phyloP scores from a whole-genome alignment of 306 rosid species.

The Hippophae rhamnoides region DNA sequence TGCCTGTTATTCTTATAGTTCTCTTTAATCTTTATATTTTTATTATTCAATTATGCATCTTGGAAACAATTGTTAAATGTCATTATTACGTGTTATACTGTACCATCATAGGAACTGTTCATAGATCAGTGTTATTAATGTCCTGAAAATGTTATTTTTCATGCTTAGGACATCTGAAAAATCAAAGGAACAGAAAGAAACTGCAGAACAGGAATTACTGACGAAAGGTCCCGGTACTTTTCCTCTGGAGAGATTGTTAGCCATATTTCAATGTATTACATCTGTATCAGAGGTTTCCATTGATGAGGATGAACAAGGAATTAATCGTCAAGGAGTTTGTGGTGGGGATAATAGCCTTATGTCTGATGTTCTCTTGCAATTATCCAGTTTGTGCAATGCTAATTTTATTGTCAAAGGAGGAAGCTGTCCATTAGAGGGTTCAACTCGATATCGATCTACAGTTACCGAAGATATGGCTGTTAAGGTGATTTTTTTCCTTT shows the following conservation, averaged over 20 bases:
- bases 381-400: conserved; percentile 84
- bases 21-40: too few species aligned
- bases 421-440: conserved; percentile 85
- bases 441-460: conserved; percentile 68
- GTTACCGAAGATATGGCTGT: conserved; percentile 63
- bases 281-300: conserved; percentile 52
- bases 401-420: conserved; percentile 72
- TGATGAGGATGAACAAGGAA: conserved; percentile 46
- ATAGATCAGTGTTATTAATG: too few species aligned
- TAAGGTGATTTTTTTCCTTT: conserved; percentile 39
- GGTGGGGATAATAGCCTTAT: conserved; percentile 44
- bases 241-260: conserved; percentile 85
- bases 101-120: too few species aligned
- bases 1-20: too few species aligned
- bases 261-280: conserved; percentile 81
- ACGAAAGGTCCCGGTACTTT: conserved; percentile 96
- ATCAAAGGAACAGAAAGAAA: conserved; percentile 60
- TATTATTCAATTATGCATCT: too few species aligned
- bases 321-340: conserved; percentile 31
- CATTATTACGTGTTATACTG: too few species aligned
- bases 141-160: conserved; percentile 15
- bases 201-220: conserved; percentile 62
- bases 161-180: conserved; percentile 52
- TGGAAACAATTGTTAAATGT: too few species aligned
- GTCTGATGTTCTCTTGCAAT: conserved; percentile 77